Evolutionary conservation across 2,329 filamentous ascomycete species (phyloP), one percentile per base, ranked within the genome.

Genomic region (Sporothrix schenckii): DNA sequence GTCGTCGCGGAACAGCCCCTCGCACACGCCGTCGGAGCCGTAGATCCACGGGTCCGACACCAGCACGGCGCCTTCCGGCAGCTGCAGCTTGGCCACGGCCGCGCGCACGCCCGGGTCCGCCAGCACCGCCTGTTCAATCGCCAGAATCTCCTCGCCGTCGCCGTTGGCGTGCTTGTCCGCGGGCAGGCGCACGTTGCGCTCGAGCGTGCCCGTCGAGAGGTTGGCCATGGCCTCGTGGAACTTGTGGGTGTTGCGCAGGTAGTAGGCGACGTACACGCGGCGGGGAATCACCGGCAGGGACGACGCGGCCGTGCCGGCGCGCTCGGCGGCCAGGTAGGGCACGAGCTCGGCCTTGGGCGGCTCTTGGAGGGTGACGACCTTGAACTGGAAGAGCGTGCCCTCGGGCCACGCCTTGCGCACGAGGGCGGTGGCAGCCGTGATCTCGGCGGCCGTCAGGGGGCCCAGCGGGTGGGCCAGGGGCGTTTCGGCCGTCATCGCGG

Each of bases 1-100:
- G 41, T 73, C 72, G 52, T 73, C 72, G 44, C 69, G 69, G 54
- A 71, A 72, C 6, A 68, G 53, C 27, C 72, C 73, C 52, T 74
- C 56, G 60, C 68, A 70, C 53, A 74, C 72, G 52, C 85, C 85
- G 72, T 87, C 85, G 5, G 84, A 83, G 4, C 85, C 88, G 74
- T 89, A 90, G 68, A 88, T 88, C 88, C 88, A 90, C 7, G 88
- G 88, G 71, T 91, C 88, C 34, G 83, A 81, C 3, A 89, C 84
- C 3, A 90, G 79, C 0, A 86, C 83, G 1, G 85, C 83, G 49
- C 87, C 88, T 74, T 86, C 82, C 0, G 88, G 88, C 2, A 91
- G 81, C 75, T 88, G 76, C 65, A 91, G 78, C 77, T 90, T 90
- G 50, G 83, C 85, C 69, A 91, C 82, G 74, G 87, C 88, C 7